Conservation (phyloP, 108 stramenopile species). For the Discostella pseudostelligera region DNA sequence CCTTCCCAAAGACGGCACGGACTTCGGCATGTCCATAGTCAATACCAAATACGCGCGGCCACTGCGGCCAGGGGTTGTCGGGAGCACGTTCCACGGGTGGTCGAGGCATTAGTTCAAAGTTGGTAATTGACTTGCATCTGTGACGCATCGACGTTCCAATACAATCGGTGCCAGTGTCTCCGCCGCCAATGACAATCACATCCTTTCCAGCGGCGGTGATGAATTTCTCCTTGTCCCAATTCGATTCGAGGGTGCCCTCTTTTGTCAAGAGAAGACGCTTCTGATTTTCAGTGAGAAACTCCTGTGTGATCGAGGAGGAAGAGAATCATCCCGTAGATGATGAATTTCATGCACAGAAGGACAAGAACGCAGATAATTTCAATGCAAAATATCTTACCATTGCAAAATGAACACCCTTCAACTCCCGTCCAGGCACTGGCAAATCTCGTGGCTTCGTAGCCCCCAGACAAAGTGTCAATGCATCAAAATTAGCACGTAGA, state of each 20-base stretch:
- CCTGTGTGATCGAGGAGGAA: too few species aligned
- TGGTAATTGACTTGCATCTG: constrained; percentile 92
- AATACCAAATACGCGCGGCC: constrained; percentile 95
- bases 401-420: constrained; percentile 91
- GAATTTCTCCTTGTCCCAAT: constrained; percentile 90
- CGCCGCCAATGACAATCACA: constrained; percentile 98
- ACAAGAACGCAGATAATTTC: constrained; percentile 15
- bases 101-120: constrained; percentile 96
- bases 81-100: constrained; percentile 89
- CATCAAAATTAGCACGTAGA: constrained; percentile 83
- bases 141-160: constrained; percentile 98
- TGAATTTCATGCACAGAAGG: too few species aligned
- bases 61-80: constrained; percentile 98
- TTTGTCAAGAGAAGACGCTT: constrained; percentile 93
- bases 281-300: constrained; percentile 96
- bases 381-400: constrained; percentile 60
- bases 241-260: constrained; percentile 90
- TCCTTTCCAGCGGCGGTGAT: constrained; percentile 97
- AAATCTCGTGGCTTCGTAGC: constrained; percentile 95
- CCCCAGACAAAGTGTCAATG: constrained; percentile 86
- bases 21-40: constrained; percentile 98
- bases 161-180: constrained; percentile 97
- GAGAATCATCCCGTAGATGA: too few species aligned
- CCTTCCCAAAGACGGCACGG: constrained; percentile 90
- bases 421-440: constrained; percentile 90